These are phyloP conservation scores for Paramecium sexaurelia DNA, from an alignment of 73 alveolate species.

Conservation along the genomic window DNA sequence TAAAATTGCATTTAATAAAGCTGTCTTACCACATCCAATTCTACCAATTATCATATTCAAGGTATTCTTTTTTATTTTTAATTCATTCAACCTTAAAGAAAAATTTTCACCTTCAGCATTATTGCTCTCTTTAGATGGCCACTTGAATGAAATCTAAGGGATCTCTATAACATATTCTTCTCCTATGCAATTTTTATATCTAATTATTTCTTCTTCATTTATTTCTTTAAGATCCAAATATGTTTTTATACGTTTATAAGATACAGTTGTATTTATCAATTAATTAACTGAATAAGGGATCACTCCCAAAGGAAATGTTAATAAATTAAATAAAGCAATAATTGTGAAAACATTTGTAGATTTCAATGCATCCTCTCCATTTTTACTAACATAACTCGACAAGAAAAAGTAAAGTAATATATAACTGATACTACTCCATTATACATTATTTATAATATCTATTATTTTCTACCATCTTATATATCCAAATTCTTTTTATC, in stretches of 20 bases:
- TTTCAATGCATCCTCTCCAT: slow-evolving; percentile 46
- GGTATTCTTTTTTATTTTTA: slow-evolving; percentile 24
- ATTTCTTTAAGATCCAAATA: slow-evolving; percentile 59
- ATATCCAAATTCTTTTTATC: slow-evolving; percentile 21
- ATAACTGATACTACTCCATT: slow-evolving; percentile 59
- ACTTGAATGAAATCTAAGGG: slow-evolving; percentile 13
- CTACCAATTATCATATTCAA: slow-evolving; percentile 56
- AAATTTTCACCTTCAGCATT: background rate
- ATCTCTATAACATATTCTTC: slow-evolving; percentile 47
- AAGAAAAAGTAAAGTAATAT: slow-evolving; percentile 53
- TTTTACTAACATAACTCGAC: background rate
- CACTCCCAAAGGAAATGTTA: slow-evolving; percentile 59
- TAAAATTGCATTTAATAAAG: slow-evolving; percentile 61
- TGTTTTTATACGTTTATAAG: slow-evolving; percentile 50
- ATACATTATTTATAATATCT: slow-evolving; percentile 46
- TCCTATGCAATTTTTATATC: background rate
- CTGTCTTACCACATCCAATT: slow-evolving; percentile 67
- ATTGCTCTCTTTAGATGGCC: slow-evolving; percentile 54
- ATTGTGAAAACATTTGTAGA: slow-evolving; percentile 58
- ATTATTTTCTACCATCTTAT: slow-evolving; percentile 5
- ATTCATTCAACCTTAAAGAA: background rate
- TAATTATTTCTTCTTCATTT: slow-evolving; percentile 16
- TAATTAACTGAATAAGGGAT: slow-evolving; percentile 52
- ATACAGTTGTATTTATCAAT: slow-evolving; percentile 52
- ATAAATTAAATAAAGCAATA: slow-evolving; percentile 59